Evolutionary conservation across 495 filamentous ascomycete species (phyloP), one percentile per base, ranked within the genome.

Genomic region (Hyaloscypha hepaticicola): DNA sequence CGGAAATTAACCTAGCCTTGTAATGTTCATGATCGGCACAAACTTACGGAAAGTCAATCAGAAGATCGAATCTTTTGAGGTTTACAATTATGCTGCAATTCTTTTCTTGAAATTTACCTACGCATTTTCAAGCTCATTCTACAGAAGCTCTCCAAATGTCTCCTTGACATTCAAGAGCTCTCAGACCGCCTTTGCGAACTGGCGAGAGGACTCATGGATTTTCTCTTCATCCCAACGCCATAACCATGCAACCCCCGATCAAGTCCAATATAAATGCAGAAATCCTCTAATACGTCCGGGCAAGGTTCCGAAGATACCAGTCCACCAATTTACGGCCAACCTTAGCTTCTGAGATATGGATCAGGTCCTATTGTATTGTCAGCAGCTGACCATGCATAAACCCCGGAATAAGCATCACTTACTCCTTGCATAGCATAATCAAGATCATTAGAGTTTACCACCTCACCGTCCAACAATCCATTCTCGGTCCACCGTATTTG

Each of bases 341-440:
- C 86, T 99, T 99, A 62, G 94, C 96, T 79, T 99, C 95, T 52
- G 94, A 96, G 69, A 98, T 92, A 77, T 99, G 95, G 74, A 99
- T 97, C 65, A 99, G 79, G 77, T 98, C 96, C 79, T 90, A 66
- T 41, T 60, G 38, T 45, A 9, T 45, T 45, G 5, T 45, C 38
- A 45, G 38, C 38, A 45, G 38, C 38, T 45, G 38, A 45, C 38
- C 38, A 14, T 45, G 38, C 38, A 45, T 45, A 19, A 45, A 45
- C 4, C 19, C 38, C 38, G 38, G 38, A 45, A 29, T 65, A 25
- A 16, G 24, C 8, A 28, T 16, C 58, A 84, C 88, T 80, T 80
- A 90, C 88, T 63, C 92, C 90, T 82, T 98, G 91, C 77, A 98
- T 83, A 65, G 96, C 95, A 78, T 97, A 99, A 78, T 99, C 95